Percentiles rank a stretch among this genome's conserved stretches.
Evolutionary conservation across 2,329 filamentous ascomycete species (phyloP).

Genomic region (Alternaria novae-zelandiae): DNA sequence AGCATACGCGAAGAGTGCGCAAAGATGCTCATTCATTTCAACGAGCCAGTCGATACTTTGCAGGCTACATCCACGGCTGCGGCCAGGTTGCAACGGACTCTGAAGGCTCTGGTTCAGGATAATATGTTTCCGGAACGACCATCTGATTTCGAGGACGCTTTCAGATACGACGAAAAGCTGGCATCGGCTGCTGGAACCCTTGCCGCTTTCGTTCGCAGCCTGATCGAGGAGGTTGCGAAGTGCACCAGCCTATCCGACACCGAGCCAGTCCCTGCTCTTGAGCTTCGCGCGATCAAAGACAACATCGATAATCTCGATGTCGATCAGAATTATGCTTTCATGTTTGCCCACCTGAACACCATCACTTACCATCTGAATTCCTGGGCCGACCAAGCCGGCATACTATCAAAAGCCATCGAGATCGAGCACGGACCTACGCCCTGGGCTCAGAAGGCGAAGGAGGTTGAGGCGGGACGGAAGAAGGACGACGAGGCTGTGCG

Average conservation of each 20-base stretch:
- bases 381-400: constrained; percentile 66
- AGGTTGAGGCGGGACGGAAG: constrained; percentile 81
- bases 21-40: constrained; percentile 51
- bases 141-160: constrained; percentile 25
- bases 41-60: constrained; percentile 18
- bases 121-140: constrained; percentile 37
- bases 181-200: constrained; percentile 18
- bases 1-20: constrained; percentile 8
- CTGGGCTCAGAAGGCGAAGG: constrained; percentile 82
- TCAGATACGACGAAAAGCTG: constrained; percentile 28
- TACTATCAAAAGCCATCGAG: constrained; percentile 54
- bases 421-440: constrained; percentile 77
- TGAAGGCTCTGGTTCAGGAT: constrained; percentile 30
- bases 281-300: constrained; percentile 5
- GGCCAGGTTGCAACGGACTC: constrained; percentile 28
- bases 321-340: constrained; percentile 5
- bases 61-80: constrained; percentile 26
- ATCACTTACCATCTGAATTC: constrained; percentile 42
- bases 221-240: constrained; percentile 17
- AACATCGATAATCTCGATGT: constrained; percentile 12
- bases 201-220: constrained; percentile 19
- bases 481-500: constrained; percentile 84
- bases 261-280: neutral
- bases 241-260: constrained; percentile 10
- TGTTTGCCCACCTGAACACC: constrained; percentile 2